A percentile compares a stretch with the other conserved stretches of the same genome.
Evolutionary conservation across 208 protist genomes (phyloP).

Genomic region (Acanthamoeba sp.): DNA sequence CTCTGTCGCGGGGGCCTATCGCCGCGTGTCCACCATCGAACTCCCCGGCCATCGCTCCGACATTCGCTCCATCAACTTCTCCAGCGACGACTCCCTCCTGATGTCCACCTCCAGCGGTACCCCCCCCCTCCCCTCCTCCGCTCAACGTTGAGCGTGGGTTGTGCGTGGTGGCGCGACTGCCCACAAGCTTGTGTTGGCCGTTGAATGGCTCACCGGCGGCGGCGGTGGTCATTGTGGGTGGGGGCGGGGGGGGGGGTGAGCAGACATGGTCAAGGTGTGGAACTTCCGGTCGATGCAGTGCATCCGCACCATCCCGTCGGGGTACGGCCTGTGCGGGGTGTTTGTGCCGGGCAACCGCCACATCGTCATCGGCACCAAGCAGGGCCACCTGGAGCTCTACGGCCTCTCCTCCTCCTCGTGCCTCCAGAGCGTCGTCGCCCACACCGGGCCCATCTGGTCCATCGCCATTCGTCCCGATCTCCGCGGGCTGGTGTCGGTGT

Average conservation of each 20-base stretch:
- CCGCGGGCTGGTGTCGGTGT: neutral
- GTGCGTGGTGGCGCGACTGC: no score
- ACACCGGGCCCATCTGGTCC: conserved; percentile 83
- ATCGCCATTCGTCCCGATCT: conserved; percentile 82
- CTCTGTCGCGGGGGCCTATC: neutral
- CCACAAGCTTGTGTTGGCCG: no score
- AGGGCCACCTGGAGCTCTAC: conserved; percentile 86
- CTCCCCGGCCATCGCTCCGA: conserved; percentile 85
- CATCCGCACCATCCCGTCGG: conserved; percentile 84
- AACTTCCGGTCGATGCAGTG: conserved; percentile 83
- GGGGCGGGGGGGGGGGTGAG: no score
- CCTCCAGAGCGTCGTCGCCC: conserved; percentile 79
- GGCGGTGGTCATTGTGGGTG: no score
- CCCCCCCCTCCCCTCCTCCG: neutral
- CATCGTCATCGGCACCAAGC: conserved; percentile 84
- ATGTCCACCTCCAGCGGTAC: conserved; percentile 68
- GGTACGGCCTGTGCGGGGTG: conserved; percentile 88
- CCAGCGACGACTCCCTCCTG: conserved; percentile 81
- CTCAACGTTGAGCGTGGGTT: neutral
- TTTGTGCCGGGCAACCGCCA: conserved; percentile 92
- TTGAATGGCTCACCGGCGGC: no score
- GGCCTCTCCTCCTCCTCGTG: conserved; percentile 83
- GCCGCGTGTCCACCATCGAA: conserved; percentile 8
- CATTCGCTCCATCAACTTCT: conserved; percentile 87
- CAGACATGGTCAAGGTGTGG: conserved; percentile 88